phyloP scores from a whole-genome alignment of 2,329 filamentous ascomycete genomes.

The Phyllosticta ampelicida region DNA sequence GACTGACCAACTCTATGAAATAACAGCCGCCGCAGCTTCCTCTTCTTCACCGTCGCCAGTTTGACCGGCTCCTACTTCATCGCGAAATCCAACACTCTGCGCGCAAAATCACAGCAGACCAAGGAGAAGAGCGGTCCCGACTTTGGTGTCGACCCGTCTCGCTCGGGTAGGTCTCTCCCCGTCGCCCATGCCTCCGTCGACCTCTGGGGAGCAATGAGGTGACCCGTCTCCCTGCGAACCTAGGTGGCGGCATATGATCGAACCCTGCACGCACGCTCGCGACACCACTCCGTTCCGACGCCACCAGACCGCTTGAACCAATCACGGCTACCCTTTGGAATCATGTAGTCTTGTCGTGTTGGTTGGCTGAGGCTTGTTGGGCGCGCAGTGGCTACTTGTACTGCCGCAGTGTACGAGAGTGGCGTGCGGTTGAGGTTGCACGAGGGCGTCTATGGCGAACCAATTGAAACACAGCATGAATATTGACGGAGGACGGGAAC shows the following conservation, averaged over 20 bases:
- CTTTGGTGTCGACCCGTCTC: background rate
- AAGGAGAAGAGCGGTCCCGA: background rate
- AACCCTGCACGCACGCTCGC: background rate
- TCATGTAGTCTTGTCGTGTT: background rate
- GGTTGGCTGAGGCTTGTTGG: background rate
- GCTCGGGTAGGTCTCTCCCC: background rate
- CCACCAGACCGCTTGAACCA: no score
- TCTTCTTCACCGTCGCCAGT: slow-evolving; percentile 21
- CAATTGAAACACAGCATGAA: background rate
- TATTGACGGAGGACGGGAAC: background rate
- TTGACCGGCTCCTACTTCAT: slow-evolving; percentile 24
- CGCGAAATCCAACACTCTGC: slow-evolving; percentile 21
- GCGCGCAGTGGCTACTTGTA: no score
- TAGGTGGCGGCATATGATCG: background rate
- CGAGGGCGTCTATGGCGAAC: background rate
- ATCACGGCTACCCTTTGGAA: no score
- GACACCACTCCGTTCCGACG: no score
- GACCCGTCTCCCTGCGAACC: background rate
- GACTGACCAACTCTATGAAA: slow-evolving; percentile 2
- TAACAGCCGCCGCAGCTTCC: slow-evolving; percentile 23
- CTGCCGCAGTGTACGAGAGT: background rate
- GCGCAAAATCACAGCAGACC: slow-evolving; percentile 19
- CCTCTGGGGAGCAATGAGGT: background rate
- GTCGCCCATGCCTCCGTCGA: background rate
- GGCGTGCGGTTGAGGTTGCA: background rate